Base-by-base conservation (phyloP, 371 early-diverging fungal genomes). In the Enterospora canceri region DNA sequence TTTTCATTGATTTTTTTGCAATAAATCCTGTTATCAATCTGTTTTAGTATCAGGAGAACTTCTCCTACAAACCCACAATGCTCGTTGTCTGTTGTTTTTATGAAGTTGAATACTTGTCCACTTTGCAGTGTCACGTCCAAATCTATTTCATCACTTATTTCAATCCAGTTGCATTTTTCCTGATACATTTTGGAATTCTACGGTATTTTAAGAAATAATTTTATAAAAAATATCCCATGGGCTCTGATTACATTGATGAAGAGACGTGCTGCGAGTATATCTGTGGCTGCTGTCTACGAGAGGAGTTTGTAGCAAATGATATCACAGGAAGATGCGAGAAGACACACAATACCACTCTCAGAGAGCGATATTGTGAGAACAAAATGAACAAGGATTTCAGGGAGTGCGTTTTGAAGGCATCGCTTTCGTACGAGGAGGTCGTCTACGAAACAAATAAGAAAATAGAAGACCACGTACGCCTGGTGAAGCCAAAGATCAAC, bases 31-130 rank as follows among this genome's bases (percentile, higher is more conserved):
- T 46, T 23, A 0, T 68, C 26, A 4, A 58, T 32, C 54, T 76
- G 68, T 49, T 29, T 58, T 18, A 74, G 53, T 46, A 57, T 62
- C n/a, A 67, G 21, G 16, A 69, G 24, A 34, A 47, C 34, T 24
- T 35, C 47, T 12, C 61, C 54, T n/a, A 73, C 28, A 33, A 62
- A 23, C 29, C 77, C 74, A 2, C 55, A 40, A 51, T 61, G 68
- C 51, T 56, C 51, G 30, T 48, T 31, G 26, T 48, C 23, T 19
- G 29, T 70, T 12, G 58, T 58, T 49, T 61, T 31, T 49, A 57
- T 23, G 61, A 76, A 76, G 46, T 65, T 55, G 70, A 76, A 76
- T 29, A 73, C 54, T 62, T 76, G 77, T 33, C 77, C 77, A 53
- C 77, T 76, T 46, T 62, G 67, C n/a, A 76, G 35, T 26, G 74